Evolutionary conservation across 1,284 basidiomycete species (phyloP), one percentile per base, ranked within the genome.

Genomic region (Ustilago cynodontis): DNA sequence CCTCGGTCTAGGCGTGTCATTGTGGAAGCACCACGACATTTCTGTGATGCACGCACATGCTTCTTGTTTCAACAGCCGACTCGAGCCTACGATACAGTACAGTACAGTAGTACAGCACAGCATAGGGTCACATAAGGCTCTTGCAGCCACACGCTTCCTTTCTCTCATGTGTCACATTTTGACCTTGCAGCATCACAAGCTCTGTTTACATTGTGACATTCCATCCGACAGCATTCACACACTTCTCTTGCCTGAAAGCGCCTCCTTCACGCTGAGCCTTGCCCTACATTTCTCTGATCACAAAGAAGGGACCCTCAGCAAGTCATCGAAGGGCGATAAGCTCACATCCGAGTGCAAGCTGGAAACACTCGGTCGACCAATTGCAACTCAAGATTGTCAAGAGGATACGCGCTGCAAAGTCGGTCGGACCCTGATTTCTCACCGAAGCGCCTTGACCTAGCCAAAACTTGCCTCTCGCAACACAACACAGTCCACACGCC

Each of bases 341-440:
- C 35, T 37, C 35, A 13, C 35, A 37, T 11, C 35, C 35, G 14
- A 37, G 35, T 37, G 6, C 5, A 33, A 33, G 6, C 11, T 33
- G 31, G 5, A 33, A 5, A 33, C 11, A 33, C 31, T 11, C 31
- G 5, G 31, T 33, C 31, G 35, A 13, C 35, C 35, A 37, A 16
- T 37, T 8, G 35, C 35, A 37, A 3, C 14, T 13, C 8, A 37
- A 11, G 31, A 33, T 5, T 33, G 35, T 10, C 3, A 37, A 37
- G 35, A 37, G 35, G 7, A 10, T 37, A 10, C 14, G 24, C 18
- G 39, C 59, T 65, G 69, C 69, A 66, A n/a, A 26, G 29, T 51
- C 56, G 16, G 52, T 71, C 69, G 69, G 63, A 71, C 63, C 69
- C 69, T 71, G 50, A 66, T 62, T 55, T 11, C 10, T 58, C 63